Conservation (phyloP, 768 basidiomycete genomes). For the Russula vinacea region DNA sequence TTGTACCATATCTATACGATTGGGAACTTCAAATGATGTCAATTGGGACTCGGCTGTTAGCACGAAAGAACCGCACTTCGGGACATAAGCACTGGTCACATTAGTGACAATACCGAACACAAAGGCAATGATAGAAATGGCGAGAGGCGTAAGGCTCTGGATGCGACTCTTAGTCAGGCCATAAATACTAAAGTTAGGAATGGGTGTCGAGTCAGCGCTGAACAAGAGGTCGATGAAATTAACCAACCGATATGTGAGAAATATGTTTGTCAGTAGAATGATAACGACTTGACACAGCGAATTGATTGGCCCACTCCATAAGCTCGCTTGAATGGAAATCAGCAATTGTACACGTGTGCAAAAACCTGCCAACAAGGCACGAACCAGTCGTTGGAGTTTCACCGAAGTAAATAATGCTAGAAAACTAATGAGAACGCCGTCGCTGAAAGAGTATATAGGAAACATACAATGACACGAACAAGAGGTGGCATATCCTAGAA, state of each 20-base stretch:
- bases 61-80: not conserved
- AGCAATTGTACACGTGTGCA: not conserved
- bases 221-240: not conserved
- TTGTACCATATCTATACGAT: not conserved
- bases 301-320: slow-evolving; percentile 5
- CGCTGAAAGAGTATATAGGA: too few species aligned
- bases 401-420: not conserved
- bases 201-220: not conserved
- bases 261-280: not conserved
- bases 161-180: not conserved
- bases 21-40: not conserved
- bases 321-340: not conserved
- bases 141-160: not conserved
- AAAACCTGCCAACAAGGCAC: not conserved
- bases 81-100: not conserved
- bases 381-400: not conserved
- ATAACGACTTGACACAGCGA: slow-evolving; percentile 8
- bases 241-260: slow-evolving; percentile 1
- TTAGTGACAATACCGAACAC: not conserved
- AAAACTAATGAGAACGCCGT: not conserved
- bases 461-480: not conserved
- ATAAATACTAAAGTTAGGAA: not conserved
- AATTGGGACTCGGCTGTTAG: not conserved
- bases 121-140: slow-evolving; percentile 2
- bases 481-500: not conserved